Conservation (phyloP, 176 grass and related monocot genomes). For the Lolium perenne region DNA sequence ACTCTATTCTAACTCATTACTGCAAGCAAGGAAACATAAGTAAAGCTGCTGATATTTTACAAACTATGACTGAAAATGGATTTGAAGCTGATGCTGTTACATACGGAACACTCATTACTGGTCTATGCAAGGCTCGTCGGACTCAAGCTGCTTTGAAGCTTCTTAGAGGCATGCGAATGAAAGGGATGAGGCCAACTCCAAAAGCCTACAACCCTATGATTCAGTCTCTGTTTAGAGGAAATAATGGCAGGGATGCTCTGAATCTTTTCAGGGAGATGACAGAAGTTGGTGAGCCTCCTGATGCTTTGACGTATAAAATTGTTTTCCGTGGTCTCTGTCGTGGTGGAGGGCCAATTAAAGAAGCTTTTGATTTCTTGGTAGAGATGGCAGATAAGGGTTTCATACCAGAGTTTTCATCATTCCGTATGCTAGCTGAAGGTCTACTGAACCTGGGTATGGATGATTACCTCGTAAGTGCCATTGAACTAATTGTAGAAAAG, state of each 20-base stretch:
- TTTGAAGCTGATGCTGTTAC: constrained; percentile 81
- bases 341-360: constrained; percentile 77
- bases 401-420: constrained; percentile 81
- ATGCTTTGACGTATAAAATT: constrained; percentile 84
- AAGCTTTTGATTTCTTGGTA: constrained; percentile 86
- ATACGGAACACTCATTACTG: constrained; percentile 78
- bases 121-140: constrained; percentile 82
- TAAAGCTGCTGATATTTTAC: constrained; percentile 74
- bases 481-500: constrained; percentile 72
- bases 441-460: constrained; percentile 83
- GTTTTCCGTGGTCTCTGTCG: constrained; percentile 76
- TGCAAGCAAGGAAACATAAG: constrained; percentile 87
- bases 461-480: constrained; percentile 62
- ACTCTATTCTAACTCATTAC: constrained; percentile 85
- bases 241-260: constrained; percentile 63
- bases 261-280: constrained; percentile 87
- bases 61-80: constrained; percentile 82
- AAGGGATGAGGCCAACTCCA: constrained; percentile 71
- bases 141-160: constrained; percentile 81
- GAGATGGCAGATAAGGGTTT: constrained; percentile 78
- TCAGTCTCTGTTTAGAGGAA: constrained; percentile 69
- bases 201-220: constrained; percentile 81
- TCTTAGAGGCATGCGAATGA: constrained; percentile 71
- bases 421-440: constrained; percentile 81
- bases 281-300: constrained; percentile 72